A percentile compares a stretch with the other conserved stretches of the same genome.
Evolutionary conservation across 148 eudicot genomes (phyloP).

Genomic region (Linanthus parryae): DNA sequence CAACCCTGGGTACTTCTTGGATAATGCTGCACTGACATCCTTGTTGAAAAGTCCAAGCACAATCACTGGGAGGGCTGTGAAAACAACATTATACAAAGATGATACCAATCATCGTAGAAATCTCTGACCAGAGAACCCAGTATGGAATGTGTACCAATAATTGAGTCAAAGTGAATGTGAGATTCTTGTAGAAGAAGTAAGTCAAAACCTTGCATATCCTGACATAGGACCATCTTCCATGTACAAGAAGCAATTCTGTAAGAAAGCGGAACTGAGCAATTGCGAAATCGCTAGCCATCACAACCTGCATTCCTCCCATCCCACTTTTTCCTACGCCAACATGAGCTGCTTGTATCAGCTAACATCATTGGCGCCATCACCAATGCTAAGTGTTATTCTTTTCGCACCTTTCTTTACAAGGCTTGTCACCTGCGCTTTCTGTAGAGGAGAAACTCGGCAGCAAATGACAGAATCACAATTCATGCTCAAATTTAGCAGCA

Average conservation of each 20-base stretch:
- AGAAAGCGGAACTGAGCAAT: conserved; percentile 96
- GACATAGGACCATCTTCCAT: conserved; percentile 97
- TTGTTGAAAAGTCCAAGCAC: conserved; percentile 87
- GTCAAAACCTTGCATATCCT: conserved; percentile 95
- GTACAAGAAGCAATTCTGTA: conserved; percentile 91
- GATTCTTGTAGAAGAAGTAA: conserved; percentile 94
- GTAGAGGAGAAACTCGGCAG: conserved; percentile 98
- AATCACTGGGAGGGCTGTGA: conserved; percentile 88
- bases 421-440: conserved; percentile 96
- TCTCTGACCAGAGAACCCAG: conserved; percentile 98
- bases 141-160: conserved; percentile 94
- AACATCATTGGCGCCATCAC: conserved; percentile 92
- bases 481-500: conserved; percentile 79
- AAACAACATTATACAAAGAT: conserved; percentile 88
- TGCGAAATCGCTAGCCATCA: conserved; percentile 99
- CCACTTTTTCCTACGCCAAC: conserved; percentile 99
- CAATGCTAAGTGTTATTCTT: conserved; percentile 85
- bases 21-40: conserved; percentile 91
- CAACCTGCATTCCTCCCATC: conserved; percentile 98
- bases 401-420: conserved; percentile 85
- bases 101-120: conserved; percentile 98
- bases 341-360: conserved; percentile 99
- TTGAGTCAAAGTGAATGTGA: conserved; percentile 83
- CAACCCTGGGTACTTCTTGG: conserved; percentile 83
- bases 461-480: conserved; percentile 90